A percentile compares a stretch with the other conserved stretches of the same genome.
Evolutionary conservation across 768 basidiomycete species (phyloP).

Genomic region (Boletus rubropictus): DNA sequence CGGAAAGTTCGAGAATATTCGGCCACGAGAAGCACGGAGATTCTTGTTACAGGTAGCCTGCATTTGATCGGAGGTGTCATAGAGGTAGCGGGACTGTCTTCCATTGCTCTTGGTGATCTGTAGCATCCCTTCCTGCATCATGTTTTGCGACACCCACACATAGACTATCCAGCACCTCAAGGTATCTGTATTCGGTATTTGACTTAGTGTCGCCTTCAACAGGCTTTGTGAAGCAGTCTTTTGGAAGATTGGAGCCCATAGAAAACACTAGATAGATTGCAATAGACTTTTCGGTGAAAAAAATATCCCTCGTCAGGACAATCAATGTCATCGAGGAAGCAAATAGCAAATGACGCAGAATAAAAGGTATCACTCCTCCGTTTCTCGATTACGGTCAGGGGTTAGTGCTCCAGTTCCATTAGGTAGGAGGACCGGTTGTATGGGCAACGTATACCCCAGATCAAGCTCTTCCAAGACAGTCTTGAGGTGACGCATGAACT

Average conservation of each 20-base stretch:
- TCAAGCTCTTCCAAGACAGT: conserved; percentile 68
- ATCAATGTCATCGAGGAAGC: not conserved
- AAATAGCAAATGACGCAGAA: not conserved
- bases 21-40: conserved; percentile 36
- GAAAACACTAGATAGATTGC: not conserved
- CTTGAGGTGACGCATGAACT: conserved; percentile 73
- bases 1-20: conserved; percentile 47
- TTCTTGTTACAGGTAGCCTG: conserved; percentile 89
- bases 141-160: not conserved
- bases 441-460: conserved; percentile 61
- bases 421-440: conserved; percentile 64
- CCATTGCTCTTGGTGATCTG: conserved; percentile 49
- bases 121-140: not conserved
- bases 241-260: too few species aligned
- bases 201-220: conserved; percentile 33
- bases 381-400: not conserved
- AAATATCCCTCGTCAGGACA: not conserved
- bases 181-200: conserved; percentile 3
- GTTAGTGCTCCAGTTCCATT: conserved; percentile 6
- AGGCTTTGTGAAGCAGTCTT: conserved; percentile 14
- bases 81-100: conserved; percentile 81
- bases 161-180: conserved; percentile 2
- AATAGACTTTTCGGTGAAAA: not conserved
- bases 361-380: not conserved
- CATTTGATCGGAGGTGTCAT: conserved; percentile 93